These are phyloP conservation scores for Zygosaccharomyces pseudobailii DNA, from an alignment of 1,139 yeast genomes.

Conservation along the genomic window DNA sequence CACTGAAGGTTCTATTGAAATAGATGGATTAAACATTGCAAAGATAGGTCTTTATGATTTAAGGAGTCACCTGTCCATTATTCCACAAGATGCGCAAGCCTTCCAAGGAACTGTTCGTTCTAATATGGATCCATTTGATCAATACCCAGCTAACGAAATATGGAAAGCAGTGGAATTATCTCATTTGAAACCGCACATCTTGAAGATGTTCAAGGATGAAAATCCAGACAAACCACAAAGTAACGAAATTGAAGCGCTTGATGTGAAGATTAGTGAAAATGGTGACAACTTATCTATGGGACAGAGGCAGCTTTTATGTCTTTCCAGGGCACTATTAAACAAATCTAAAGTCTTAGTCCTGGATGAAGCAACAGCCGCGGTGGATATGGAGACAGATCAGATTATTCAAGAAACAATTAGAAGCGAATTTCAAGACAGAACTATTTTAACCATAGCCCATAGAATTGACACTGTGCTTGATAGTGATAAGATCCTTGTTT, in stretches of 20 bases:
- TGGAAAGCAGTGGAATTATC: slow-evolving; percentile 53
- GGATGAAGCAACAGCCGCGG: slow-evolving; percentile 86
- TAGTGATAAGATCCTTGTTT: slow-evolving; percentile 64
- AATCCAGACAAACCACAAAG: slow-evolving; percentile 21
- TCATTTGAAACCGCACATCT: slow-evolving; percentile 47
- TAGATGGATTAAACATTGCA: slow-evolving; percentile 49
- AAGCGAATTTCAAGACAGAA: slow-evolving; percentile 54
- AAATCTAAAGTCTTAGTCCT: slow-evolving; percentile 60
- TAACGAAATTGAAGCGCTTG: slow-evolving; percentile 33
- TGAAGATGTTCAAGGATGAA: slow-evolving; percentile 34
- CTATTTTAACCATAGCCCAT: slow-evolving; percentile 79
- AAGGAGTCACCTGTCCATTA: slow-evolving; percentile 53
- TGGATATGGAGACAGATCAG: slow-evolving; percentile 73
- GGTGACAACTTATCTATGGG: slow-evolving; percentile 75
- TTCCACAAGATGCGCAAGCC: slow-evolving; percentile 68
- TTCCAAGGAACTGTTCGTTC: slow-evolving; percentile 58
- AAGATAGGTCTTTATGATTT: slow-evolving; percentile 46
- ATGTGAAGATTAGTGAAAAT: slow-evolving; percentile 53
- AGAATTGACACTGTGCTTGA: slow-evolving; percentile 79
- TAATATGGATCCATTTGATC: slow-evolving; percentile 56
- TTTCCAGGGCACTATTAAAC: slow-evolving; percentile 66
- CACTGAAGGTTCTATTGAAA: slow-evolving; percentile 46
- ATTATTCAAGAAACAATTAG: slow-evolving; percentile 72
- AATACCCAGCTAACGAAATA: slow-evolving; percentile 47
- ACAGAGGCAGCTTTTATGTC: slow-evolving; percentile 69